Conservation (phyloP, 2,329 filamentous ascomycete genomes). For the Basipetospora chlamydospora region DNA sequence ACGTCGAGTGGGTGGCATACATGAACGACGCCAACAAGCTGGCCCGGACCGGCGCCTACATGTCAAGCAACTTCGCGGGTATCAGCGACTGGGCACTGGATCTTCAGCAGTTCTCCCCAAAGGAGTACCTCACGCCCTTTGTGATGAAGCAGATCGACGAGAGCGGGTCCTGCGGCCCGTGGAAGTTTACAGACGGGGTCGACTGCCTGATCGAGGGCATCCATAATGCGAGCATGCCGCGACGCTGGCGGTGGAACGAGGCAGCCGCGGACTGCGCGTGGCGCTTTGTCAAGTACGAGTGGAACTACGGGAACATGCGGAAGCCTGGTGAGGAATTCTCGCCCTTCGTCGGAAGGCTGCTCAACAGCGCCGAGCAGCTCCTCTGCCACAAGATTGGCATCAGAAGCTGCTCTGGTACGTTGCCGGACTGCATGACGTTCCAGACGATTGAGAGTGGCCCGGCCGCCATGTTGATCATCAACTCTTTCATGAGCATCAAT, state of each 20-base stretch:
- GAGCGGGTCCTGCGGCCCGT: neutral
- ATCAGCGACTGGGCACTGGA: constrained; percentile 14
- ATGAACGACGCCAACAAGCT: constrained; percentile 12
- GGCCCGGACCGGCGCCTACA: constrained; percentile 6
- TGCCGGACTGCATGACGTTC: neutral
- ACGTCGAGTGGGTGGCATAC: constrained; percentile 12
- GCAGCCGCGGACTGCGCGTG: neutral
- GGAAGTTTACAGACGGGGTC: neutral
- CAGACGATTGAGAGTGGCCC: neutral
- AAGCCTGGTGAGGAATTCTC: neutral
- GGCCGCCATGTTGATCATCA: neutral
- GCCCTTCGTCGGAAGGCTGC: neutral
- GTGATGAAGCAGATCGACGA: neutral
- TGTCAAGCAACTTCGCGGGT: constrained; percentile 12
- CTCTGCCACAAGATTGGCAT: neutral
- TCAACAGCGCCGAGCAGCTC: neutral
- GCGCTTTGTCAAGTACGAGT: neutral
- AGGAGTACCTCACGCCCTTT: neutral
- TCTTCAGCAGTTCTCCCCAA: constrained; percentile 3
- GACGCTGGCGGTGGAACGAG: neutral
- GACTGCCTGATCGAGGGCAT: neutral
- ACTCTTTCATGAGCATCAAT: neutral
- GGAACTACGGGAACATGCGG: neutral
- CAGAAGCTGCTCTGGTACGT: neutral
- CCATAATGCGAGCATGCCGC: neutral